A percentile compares a stretch with the other conserved stretches of the same genome.
These are phyloP conservation scores for Pyricularia pennisetigena DNA, from an alignment of 2,329 filamentous ascomycete genomes.

Conservation along the genomic window DNA sequence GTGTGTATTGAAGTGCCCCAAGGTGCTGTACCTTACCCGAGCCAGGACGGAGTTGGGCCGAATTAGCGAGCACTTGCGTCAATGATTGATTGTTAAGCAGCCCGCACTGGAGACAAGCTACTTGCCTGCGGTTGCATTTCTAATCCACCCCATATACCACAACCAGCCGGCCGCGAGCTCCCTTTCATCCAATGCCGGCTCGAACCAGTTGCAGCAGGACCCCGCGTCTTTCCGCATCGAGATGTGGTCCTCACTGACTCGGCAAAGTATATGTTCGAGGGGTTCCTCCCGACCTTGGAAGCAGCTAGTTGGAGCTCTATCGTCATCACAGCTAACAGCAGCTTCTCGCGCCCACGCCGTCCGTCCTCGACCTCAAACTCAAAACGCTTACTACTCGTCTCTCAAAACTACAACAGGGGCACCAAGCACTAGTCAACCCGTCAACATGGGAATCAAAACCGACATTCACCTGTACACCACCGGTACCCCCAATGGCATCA, in stretches of 20 bases:
- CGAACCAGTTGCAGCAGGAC: neutral
- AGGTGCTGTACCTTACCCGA: neutral
- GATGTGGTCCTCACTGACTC: neutral
- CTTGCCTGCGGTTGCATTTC: neutral
- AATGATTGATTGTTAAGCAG: neutral
- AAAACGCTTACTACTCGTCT: neutral
- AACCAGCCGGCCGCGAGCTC: neutral
- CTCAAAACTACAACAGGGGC: neutral
- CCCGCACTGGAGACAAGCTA: neutral
- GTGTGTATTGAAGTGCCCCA: too few species aligned
- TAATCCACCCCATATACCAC: neutral
- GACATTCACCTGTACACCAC: slow-evolving; percentile 75
- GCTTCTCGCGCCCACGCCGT: neutral
- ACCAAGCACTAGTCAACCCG: neutral
- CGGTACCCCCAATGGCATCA: slow-evolving; percentile 83
- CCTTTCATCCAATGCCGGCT: neutral
- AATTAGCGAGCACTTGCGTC: neutral
- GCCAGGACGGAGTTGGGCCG: neutral
- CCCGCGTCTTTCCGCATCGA: neutral
- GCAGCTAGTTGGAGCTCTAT: neutral
- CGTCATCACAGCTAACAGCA: neutral
- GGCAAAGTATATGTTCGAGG: neutral
- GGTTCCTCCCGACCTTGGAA: neutral
- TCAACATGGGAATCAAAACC: slow-evolving; percentile 24
- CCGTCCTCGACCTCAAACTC: neutral